Base-by-base conservation (phyloP, 176 grass and related monocot genomes). In the Alloteropsis semialata region DNA sequence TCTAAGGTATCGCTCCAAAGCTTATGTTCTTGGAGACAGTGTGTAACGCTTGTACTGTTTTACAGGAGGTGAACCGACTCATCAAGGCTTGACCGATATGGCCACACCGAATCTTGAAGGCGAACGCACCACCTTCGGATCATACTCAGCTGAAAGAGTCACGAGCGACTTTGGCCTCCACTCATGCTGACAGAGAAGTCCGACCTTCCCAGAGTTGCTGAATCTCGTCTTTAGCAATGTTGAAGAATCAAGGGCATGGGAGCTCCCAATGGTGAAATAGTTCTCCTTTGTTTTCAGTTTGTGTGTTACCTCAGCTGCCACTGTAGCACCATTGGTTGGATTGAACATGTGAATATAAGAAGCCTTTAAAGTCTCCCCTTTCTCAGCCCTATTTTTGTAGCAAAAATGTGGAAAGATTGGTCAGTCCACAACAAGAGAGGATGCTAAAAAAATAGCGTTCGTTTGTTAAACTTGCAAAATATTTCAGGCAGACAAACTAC, bases 101-200 rank as follows among this genome's bases (percentile, higher is more conserved):
- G 89, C 91, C 65, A 97, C 59, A 4, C 94, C 94, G 3, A 94
- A 69, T 58, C 83, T 97, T 56, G 92, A 67, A 57, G 92, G 94
- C 16, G 87, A 84, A 55, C 79, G 90, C 18, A 88, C 61, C 48
- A 89, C 87, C 61, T 92, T 97, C 19, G 89, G 89, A 80, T 97
- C 89, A 38, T 94, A 97, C 87, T 97, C 89, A 1, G 87, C 92
- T 10, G 94, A 94, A 29, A 97, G 60, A 16, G 89, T 90, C 27
- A 97, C 30, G 44, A 84, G 86, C 6, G 94, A 97, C 84, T 97
- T 94, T 29, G 85, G 82, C 69, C 89, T 86, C 94, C 94, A 97
- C 85, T 97, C 85, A 60, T 94, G 92, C 79, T 87, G 94, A 70
- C 92, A 97, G 34, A 97, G 87, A 56, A 92, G 49, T 6, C 89